phyloP scores from a whole-genome alignment of 495 filamentous ascomycete species.

The Monascus purpureus region DNA sequence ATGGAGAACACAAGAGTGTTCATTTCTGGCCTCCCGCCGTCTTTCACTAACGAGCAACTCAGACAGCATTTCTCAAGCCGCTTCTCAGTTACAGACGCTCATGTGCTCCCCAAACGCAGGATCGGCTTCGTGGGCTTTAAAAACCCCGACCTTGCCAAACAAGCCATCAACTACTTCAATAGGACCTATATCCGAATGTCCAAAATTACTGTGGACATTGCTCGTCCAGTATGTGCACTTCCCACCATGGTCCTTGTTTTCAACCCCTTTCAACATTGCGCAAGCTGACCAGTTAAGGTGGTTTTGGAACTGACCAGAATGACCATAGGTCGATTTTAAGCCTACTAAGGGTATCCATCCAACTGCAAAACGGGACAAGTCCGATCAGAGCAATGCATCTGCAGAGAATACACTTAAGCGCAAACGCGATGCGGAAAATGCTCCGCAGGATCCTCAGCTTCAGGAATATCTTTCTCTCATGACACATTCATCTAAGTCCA shows the following conservation, averaged over 20 bases:
- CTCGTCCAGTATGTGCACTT: conserved; percentile 55
- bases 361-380: conserved; percentile 15
- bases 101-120: conserved; percentile 71
- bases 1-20: conserved; percentile 64
- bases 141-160: conserved; percentile 58
- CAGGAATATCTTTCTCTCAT: conserved; percentile 79
- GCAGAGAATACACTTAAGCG: conserved; percentile 35
- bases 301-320: conserved; percentile 32
- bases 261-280: conserved; percentile 14
- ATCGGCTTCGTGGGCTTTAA: conserved; percentile 97
- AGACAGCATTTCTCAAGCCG: conserved; percentile 72
- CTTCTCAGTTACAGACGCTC: conserved; percentile 72
- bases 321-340: conserved; percentile 25
- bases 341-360: conserved; percentile 21
- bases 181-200: conserved; percentile 91
- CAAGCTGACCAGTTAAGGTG: conserved; percentile 33
- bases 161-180: conserved; percentile 89
- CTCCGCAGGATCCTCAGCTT: conserved; percentile 56
- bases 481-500: conserved; percentile 51
- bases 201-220: conserved; percentile 85
- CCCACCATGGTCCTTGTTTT: conserved; percentile 5
- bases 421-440: conserved; percentile 33
- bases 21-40: conserved; percentile 71
- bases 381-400: conserved; percentile 11
- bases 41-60: conserved; percentile 63